Evolutionary conservation across 2,329 filamentous ascomycete genomes (phyloP), one percentile per base, ranked within the genome.

Genomic region (Diatrype stigma): DNA sequence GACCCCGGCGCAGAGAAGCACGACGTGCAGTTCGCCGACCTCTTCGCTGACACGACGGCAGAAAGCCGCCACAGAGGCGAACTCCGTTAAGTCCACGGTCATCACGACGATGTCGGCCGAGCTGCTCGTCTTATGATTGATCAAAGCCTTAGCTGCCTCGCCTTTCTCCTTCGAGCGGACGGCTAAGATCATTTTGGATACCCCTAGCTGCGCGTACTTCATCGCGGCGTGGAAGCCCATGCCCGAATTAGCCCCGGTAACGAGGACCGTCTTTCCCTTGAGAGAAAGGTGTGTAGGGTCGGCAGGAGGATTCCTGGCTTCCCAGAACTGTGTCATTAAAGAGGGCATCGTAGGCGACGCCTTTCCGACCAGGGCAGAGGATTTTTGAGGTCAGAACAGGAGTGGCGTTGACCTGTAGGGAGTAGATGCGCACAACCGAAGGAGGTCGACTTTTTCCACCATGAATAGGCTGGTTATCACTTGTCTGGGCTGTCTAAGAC

Each of bases 171-270:
- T 22, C 42, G 62, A 70, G n/a, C 76, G 73, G 7, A 73, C 73
- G 6, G 68, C 73, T 19, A 80, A 70, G 22, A 79, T 73, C 17
- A 80, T 62, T 3, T 59, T 67, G 7, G 68, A 63, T 1, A 72
- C 68, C 3, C 71, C 70, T 6, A 74, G 67, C 10, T 65, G 64
- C 6, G 73, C 69, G 42, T 75, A 70, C 57, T 79, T 77, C 54
- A 73, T 64, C 2, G 75, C 73, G 5, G 77, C 74, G 57, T 77
- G 73, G 21, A 75, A 69, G 0, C 78, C 78, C 14, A 81, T 62
- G 4, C 78, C 78, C 2, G 72, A 69, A 40, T 75, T 80, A 10
- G 74, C 74, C 21, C 77, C 77, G 6, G 77, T 79, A 16, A 79
- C 59, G 8, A 80, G 63, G 3, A 78, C 70, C 1, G 71, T 52